Conservation (phyloP, 2,329 filamentous ascomycete species). For the Colletotrichum australisinense region DNA sequence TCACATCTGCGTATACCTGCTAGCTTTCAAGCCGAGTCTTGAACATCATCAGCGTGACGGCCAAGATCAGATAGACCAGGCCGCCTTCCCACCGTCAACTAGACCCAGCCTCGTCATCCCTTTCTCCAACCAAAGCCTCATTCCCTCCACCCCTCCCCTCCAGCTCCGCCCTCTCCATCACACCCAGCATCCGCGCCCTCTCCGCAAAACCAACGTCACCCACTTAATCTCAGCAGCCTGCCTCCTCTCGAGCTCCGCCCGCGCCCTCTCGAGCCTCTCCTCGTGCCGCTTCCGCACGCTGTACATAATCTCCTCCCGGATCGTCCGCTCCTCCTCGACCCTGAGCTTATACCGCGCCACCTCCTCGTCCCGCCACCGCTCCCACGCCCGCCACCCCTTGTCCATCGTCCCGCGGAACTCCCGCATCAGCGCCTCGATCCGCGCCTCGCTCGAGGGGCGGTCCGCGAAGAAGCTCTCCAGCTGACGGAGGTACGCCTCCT, state of each 20-base stretch:
- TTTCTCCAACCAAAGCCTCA: not conserved
- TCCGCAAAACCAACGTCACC: conserved; percentile 58
- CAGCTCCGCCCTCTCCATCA: conserved; percentile 55
- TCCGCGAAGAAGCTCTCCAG: conserved; percentile 50
- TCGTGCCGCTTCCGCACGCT: conserved; percentile 47
- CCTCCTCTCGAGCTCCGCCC: conserved; percentile 45
- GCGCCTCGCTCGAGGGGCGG: conserved; percentile 41
- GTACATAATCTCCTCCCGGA: conserved; percentile 56
- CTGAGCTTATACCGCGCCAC: conserved; percentile 48
- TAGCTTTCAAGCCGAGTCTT: not conserved
- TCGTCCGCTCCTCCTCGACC: conserved; percentile 52
- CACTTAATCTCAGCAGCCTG: conserved; percentile 59
- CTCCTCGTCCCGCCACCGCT: conserved; percentile 53
- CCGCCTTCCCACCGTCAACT: conserved; percentile 7
- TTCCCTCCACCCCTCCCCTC: conserved; percentile 45
- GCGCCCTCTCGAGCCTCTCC: conserved; percentile 41
- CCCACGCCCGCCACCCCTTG: conserved; percentile 51
- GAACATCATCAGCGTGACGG: not conserved
- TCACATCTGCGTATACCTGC: not conserved
- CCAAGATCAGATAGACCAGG: not conserved
- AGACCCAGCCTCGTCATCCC: not conserved
- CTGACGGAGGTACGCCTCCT: conserved; percentile 55
- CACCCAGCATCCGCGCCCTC: conserved; percentile 54
- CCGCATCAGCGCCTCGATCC: conserved; percentile 46
- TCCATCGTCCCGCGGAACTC: conserved; percentile 55